Base-by-base conservation (phyloP, 345 rosid genomes). In the Psidium guajava region DNA sequence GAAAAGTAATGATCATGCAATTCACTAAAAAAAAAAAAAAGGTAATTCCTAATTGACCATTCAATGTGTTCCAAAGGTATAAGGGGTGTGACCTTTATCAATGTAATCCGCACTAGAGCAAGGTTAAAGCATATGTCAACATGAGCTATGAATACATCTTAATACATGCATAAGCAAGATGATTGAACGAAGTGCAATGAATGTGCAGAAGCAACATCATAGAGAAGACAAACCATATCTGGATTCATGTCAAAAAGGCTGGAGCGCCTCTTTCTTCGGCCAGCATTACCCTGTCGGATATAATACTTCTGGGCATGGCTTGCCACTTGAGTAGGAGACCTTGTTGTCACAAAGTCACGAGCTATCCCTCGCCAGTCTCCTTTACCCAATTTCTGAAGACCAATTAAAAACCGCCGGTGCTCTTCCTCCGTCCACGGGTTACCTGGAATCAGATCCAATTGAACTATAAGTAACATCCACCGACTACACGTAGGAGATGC, bases 281-380 rank as follows among this genome's bases (percentile, higher is more conserved):
- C 91, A 52, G 94, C 91, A 89, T 92, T 92, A 86, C 32, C 92
- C 86, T 94, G 99, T 27, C 96, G 95, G 83, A 92, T 95, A 87
- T 95, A 96, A 91, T 94, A 92, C 93, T 96, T 96, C 89, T 96
- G 99, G 73, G 99, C 99, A 91, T 96, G 99, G 90, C 99, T 96
- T 42, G 99, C 99, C 86, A 95, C 99, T 88, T 96, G 99, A 27
- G 99, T 95, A 8, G 98, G 98, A 89, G 98, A 92, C 86, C 99
- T 90, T 57, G 98, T 90, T 6, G 91, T 86, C 3, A 96, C 99
- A 92, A 69, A 96, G 85, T 90, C 94, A 64, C 95, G 92, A 47
- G 98, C 92, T 89, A 96, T 96, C 51, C 98, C 98, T 27, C 99
- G 98, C 99, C 99, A 96, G 85, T 96, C 98, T 90, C 99, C 98